phyloP scores from a whole-genome alignment of 139 green algal species.

The Chlamydomonas sp. region DNA sequence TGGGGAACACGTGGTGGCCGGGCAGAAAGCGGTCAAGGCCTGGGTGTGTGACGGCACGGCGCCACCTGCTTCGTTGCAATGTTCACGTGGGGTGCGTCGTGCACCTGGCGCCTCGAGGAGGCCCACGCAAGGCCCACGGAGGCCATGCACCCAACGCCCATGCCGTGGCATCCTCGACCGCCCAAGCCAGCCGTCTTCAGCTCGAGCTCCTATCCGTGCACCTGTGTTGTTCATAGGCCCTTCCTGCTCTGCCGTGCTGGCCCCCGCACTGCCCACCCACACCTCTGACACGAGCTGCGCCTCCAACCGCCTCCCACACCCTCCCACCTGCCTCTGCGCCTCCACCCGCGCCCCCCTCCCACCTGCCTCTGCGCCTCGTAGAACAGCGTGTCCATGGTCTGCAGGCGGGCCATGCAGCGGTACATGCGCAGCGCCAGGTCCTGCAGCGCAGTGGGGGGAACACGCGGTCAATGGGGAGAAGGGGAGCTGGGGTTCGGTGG shows the following conservation, averaged over 20 bases:
- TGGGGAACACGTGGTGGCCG: conserved; percentile 18
- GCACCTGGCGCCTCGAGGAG: too few species aligned
- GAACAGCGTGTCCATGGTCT: conserved; percentile 90
- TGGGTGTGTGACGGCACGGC: not conserved
- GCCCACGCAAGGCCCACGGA: too few species aligned
- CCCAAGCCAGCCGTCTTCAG: too few species aligned
- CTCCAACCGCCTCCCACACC: not conserved
- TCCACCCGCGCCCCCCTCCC: not conserved
- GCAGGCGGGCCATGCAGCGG: conserved; percentile 70
- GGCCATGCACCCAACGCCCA: too few species aligned
- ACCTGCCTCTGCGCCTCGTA: conserved; percentile 96
- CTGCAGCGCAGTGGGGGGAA: not conserved
- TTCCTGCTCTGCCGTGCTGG: not conserved
- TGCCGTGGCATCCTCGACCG: too few species aligned
- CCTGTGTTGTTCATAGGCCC: too few species aligned
- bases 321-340: not conserved
- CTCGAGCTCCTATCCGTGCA: too few species aligned
- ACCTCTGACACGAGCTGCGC: not conserved
- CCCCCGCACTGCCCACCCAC: not conserved
- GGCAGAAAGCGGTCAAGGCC: not conserved
- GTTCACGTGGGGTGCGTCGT: too few species aligned
- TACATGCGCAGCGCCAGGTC: conserved; percentile 65
- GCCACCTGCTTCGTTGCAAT: too few species aligned
- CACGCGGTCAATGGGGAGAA: not conserved
- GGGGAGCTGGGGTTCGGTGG: not conserved